Percentiles rank a stretch among this genome's conserved stretches.
phyloP scores from a whole-genome alignment of 2,329 filamentous ascomycete genomes.

The Xylaria sp. region DNA sequence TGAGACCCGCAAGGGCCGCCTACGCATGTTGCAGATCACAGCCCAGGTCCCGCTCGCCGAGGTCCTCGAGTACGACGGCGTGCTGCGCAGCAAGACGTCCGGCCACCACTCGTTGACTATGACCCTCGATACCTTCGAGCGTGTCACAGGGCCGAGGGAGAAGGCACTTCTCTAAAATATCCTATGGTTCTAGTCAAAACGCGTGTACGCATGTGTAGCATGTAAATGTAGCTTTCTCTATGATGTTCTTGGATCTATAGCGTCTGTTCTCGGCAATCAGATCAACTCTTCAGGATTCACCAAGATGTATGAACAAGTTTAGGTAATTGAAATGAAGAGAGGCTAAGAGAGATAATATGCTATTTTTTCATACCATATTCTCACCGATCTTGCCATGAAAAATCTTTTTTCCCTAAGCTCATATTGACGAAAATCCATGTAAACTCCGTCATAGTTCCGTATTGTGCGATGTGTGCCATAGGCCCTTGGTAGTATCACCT shows the following conservation, averaged over 20 bases:
- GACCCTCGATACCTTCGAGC: constrained; percentile 68
- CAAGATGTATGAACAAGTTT: too few relatives aligned
- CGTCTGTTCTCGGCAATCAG: too few relatives aligned
- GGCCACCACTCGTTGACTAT: constrained; percentile 75
- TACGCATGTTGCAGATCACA: constrained; percentile 72
- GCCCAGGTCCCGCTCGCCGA: constrained; percentile 93
- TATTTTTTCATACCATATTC: too few relatives aligned
- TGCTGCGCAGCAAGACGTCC: constrained; percentile 87
- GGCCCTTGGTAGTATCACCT: neutral
- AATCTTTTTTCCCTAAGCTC: neutral
- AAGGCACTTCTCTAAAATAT: constrained; percentile 51
- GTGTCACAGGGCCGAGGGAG: constrained; percentile 65
- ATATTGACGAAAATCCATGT: neutral
- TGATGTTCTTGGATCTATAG: too few relatives aligned
- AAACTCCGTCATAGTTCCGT: neutral
- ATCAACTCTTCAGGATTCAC: too few relatives aligned
- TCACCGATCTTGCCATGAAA: too few relatives aligned
- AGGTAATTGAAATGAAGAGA: too few relatives aligned
- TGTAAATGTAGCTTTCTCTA: neutral
- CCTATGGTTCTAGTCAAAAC: neutral
- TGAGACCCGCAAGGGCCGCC: constrained; percentile 59
- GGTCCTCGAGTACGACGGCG: constrained; percentile 94
- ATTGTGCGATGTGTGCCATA: neutral
- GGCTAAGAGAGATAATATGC: too few relatives aligned
- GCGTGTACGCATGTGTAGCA: neutral